Evolutionary conservation across 225 moss, liverwort and hornwort genomes (phyloP).

Genomic region (Straminergon stramineum): DNA sequence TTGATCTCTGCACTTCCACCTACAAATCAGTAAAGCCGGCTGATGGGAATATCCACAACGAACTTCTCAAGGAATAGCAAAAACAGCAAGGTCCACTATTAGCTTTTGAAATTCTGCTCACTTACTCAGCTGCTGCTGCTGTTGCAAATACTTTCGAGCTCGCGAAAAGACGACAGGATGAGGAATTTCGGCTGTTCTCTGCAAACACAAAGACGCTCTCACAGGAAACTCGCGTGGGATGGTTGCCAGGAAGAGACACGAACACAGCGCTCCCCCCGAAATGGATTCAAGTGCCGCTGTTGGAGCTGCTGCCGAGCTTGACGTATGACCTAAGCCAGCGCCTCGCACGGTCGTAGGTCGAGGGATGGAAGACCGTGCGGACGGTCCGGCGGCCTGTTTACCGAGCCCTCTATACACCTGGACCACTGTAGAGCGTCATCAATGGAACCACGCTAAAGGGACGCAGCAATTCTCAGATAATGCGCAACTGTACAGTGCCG

Average conservation of each 20-base stretch:
- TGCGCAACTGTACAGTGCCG: background rate
- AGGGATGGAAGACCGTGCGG: background rate
- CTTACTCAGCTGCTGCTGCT: background rate
- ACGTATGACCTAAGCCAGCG: constrained; percentile 8
- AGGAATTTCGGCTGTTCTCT: background rate
- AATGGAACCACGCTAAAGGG: background rate
- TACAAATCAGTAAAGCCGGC: background rate
- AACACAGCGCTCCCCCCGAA: background rate
- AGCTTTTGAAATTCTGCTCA: background rate
- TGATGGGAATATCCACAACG: background rate
- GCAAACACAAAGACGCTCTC: background rate
- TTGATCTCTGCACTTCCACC: background rate
- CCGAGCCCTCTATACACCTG: background rate
- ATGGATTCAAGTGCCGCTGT: constrained; percentile 6
- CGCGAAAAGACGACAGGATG: background rate
- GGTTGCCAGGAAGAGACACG: background rate
- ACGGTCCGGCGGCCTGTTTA: background rate
- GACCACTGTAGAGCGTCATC: too few species aligned
- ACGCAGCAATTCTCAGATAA: background rate
- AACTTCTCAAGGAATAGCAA: background rate
- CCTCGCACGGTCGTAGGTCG: background rate
- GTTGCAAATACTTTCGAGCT: background rate
- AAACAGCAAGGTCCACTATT: background rate
- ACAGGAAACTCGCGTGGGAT: background rate
- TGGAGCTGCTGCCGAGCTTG: background rate